Evolutionary conservation across 1,284 basidiomycete species (phyloP).

Genomic region (Pterula multifida): DNA sequence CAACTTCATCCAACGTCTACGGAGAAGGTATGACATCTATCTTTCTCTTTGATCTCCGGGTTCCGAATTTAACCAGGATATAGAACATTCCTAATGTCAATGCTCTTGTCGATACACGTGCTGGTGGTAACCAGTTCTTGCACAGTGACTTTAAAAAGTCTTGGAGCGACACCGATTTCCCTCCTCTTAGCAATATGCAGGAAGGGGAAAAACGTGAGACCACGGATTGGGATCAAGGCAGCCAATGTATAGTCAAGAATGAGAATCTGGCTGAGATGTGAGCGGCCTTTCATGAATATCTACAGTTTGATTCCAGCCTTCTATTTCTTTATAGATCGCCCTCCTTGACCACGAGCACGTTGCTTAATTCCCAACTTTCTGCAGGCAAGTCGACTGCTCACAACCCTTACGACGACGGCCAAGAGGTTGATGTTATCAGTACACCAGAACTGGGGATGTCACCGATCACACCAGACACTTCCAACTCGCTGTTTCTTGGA

Average conservation of each 20-base stretch:
- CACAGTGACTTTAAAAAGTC: not conserved
- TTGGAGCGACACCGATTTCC: constrained; percentile 1
- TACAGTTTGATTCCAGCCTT: not conserved
- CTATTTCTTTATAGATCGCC: not conserved
- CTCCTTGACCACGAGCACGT: not conserved
- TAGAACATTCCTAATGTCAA: constrained; percentile 1
- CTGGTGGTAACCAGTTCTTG: not conserved
- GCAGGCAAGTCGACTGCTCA: not conserved
- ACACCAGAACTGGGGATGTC: constrained; percentile 36
- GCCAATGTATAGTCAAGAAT: too few relatives aligned
- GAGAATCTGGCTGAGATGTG: too few relatives aligned
- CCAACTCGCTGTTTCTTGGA: constrained; percentile 30
- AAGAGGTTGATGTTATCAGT: constrained; percentile 28
- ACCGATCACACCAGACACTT: constrained; percentile 36
- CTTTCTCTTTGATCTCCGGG: not conserved
- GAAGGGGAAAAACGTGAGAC: not conserved
- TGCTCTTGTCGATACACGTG: not conserved
- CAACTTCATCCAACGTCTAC: not conserved
- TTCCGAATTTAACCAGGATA: not conserved
- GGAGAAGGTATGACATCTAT: not conserved
- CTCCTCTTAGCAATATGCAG: constrained; percentile 2
- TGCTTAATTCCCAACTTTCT: not conserved
- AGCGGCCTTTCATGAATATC: not conserved
- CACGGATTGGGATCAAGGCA: not conserved
- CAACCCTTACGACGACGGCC: constrained; percentile 14